A percentile compares a stretch with the other conserved stretches of the same genome.
phyloP scores from a whole-genome alignment of 495 filamentous ascomycete species.

The Jackrogersella minutella region DNA sequence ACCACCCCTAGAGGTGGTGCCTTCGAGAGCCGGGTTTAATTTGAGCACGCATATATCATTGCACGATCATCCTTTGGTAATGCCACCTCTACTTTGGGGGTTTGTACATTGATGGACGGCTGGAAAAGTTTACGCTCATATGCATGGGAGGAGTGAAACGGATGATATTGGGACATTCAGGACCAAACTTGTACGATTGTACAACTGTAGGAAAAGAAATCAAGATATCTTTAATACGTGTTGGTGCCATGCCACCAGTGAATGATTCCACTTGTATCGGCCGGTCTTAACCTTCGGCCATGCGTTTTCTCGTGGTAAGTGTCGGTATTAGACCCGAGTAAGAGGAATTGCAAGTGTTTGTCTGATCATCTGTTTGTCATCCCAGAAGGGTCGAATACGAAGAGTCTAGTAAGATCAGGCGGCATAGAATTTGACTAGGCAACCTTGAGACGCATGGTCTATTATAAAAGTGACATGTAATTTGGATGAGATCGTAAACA shows the following conservation, averaged over 20 bases:
- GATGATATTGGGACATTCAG: conserved; percentile 37
- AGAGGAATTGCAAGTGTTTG: too few relatives aligned
- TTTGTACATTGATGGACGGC: conserved; percentile 46
- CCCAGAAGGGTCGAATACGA: too few relatives aligned
- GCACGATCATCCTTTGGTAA: conserved; percentile 40
- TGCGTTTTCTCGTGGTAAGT: not conserved
- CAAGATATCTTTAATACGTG: conserved; percentile 34
- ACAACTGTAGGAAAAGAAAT: conserved; percentile 39
- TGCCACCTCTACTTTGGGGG: conserved; percentile 28
- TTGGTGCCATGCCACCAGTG: conserved; percentile 39
- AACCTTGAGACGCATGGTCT: not conserved
- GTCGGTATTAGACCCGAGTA: too few relatives aligned
- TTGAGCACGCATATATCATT: conserved; percentile 35
- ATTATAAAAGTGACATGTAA: too few relatives aligned
- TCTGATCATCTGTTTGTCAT: not conserved
- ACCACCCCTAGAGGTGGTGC: conserved; percentile 7
- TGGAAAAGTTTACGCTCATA: conserved; percentile 46
- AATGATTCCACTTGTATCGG: not conserved
- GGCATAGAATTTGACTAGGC: not conserved
- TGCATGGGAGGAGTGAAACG: conserved; percentile 49
- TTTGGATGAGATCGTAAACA: too few relatives aligned
- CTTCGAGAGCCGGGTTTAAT: conserved; percentile 28
- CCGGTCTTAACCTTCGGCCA: not conserved
- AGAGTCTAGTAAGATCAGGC: not conserved
- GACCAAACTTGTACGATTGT: conserved; percentile 44